Evolutionary conservation across 768 basidiomycete species (phyloP).

Genomic region (Hygrocybe coccinea): DNA sequence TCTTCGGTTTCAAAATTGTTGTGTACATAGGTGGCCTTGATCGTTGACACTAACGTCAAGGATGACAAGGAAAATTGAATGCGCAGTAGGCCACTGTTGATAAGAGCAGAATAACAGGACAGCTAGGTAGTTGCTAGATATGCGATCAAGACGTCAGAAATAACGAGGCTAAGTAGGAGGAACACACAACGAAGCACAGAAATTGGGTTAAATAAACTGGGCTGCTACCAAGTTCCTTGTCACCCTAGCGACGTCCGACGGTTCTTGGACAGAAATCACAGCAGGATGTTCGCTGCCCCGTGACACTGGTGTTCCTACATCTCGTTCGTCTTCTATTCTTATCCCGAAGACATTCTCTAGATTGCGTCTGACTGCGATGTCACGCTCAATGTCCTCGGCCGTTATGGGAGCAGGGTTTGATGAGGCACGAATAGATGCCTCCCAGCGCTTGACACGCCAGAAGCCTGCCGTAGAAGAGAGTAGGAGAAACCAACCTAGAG

Average conservation of each 20-base stretch:
- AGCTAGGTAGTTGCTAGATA: too few species aligned
- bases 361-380: constrained; percentile 46
- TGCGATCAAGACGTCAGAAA: too few species aligned
- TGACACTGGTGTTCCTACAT: not conserved
- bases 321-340: not conserved
- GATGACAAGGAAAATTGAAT: too few species aligned
- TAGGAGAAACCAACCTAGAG: constrained; percentile 82
- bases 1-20: too few species aligned
- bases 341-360: constrained; percentile 49
- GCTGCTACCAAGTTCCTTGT: constrained; percentile 48
- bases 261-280: constrained; percentile 27
- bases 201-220: constrained; percentile 43
- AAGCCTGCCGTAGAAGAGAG: constrained; percentile 78
- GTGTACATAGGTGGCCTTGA: too few species aligned
- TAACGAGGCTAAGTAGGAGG: too few species aligned
- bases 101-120: too few species aligned
- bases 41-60: too few species aligned
- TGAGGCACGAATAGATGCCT: constrained; percentile 52
- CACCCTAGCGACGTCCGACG: constrained; percentile 43
- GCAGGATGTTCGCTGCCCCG: constrained; percentile 8
- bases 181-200: not conserved
- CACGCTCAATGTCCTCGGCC: constrained; percentile 47
- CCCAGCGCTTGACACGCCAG: constrained; percentile 84
- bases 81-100: too few species aligned
- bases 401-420: constrained; percentile 31